Base-by-base conservation (phyloP, 441 rosid genomes). In the Gossypium aridum region DNA sequence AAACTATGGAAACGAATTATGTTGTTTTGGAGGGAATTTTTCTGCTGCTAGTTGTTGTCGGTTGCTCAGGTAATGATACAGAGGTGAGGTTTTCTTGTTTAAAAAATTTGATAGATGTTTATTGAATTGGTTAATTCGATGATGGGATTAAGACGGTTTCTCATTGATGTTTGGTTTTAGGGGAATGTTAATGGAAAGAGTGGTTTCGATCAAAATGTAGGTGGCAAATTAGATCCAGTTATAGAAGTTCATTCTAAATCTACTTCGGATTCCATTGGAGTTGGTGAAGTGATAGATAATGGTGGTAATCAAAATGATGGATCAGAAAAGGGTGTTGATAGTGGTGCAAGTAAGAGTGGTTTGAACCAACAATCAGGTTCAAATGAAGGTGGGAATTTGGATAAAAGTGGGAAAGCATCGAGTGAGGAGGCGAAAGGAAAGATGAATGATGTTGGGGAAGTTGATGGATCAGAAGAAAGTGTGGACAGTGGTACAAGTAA, bases 1-100 rank as follows among this genome's bases (percentile, higher is more conserved):
- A 65, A 75, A 78, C 26, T 2, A 92, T 92, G 95, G 82, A 73
- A 81, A 51, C 34, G 31, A 63, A 72, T 66, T 75, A 71, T 14
- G 76, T 76, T 74, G 55, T 81, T 25, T 22, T 79, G 76, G 57
- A 82, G 72, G 85, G 80, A 64, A 73, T 89, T 78, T 73, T 85
- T 72, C 74, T 90, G 67, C 54, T 85, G 20, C 71, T 81, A 31
- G 81, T 82, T 45, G 75, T 77, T 37, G 68, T 73, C 77, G 80
- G 57, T 55, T 68, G 62, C 75, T 83, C 82, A 57, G 47, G 73
- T 59, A 72, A 72, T 63, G 86, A 83, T 71, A 59, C 43, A 7
- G 73, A 85, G 92, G 95, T 90, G 82, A 84, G n/a, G 56, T 23
- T 57, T 14, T n/a, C 43, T 37, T 37, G 1, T 2, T 37, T 7